A percentile compares a stretch with the other conserved stretches of the same genome.
phyloP scores from a whole-genome alignment of 1,284 basidiomycete species.

The Heterobasidion irregulare region DNA sequence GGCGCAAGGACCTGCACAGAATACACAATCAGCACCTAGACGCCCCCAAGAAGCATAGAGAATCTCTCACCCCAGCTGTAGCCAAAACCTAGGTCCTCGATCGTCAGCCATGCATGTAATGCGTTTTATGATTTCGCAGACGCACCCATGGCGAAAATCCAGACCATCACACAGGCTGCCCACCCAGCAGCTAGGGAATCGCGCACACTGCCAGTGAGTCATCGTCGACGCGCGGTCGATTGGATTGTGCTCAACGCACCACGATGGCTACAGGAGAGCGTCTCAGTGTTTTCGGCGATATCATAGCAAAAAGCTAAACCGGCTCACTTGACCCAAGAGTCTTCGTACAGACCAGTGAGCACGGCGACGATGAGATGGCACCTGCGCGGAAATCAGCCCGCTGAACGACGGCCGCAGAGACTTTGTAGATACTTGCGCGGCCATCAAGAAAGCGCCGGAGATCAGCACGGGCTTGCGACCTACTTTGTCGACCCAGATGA shows the following conservation, averaged over 20 bases:
- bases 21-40: not conserved
- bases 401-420: not conserved
- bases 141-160: slow-evolving; percentile 58
- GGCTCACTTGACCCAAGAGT: slow-evolving; percentile 40
- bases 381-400: slow-evolving; percentile 18
- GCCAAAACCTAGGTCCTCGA: slow-evolving; percentile 35
- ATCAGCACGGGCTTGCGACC: slow-evolving; percentile 65
- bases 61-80: slow-evolving; percentile 49
- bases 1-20: slow-evolving; percentile 38
- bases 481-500: slow-evolving; percentile 64
- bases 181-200: slow-evolving; percentile 44
- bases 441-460: slow-evolving; percentile 68
- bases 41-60: not conserved
- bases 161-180: slow-evolving; percentile 57
- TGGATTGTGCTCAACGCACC: slow-evolving; percentile 13
- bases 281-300: not conserved
- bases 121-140: not conserved
- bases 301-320: not conserved
- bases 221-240: too few relatives aligned
- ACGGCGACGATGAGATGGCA: slow-evolving; percentile 61
- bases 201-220: too few relatives aligned
- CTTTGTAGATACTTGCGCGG: slow-evolving; percentile 25
- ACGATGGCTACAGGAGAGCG: slow-evolving; percentile 18
- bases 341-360: slow-evolving; percentile 44
- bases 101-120: not conserved